Evolutionary conservation across 108 stramenopile genomes (phyloP).

Genomic region (Cyclotella choctawhatcheeana): DNA sequence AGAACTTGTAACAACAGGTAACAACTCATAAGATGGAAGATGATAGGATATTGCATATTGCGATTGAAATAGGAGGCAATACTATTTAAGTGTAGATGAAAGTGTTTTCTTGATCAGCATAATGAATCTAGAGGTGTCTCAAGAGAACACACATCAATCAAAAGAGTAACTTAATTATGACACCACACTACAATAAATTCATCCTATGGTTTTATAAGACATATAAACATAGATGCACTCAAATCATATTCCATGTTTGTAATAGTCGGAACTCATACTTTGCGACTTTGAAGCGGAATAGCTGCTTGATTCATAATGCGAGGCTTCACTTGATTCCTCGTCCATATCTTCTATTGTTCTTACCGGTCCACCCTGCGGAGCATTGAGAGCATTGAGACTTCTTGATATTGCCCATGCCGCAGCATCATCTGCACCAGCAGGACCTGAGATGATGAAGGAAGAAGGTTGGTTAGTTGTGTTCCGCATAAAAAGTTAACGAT

Average conservation of each 20-base stretch:
- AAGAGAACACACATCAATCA: no score
- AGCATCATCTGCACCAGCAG: constrained; percentile 73
- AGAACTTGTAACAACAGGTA: constrained; percentile 81
- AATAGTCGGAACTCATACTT: constrained; percentile 23
- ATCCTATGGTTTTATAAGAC: background rate
- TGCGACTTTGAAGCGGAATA: constrained; percentile 37
- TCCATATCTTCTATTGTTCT: constrained; percentile 50
- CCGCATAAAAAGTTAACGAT: background rate
- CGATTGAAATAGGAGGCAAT: no score
- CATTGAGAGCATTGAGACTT: constrained; percentile 62
- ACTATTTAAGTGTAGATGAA: no score
- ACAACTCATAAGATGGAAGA: no score
- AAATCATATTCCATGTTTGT: constrained; percentile 31
- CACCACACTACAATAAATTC: no score
- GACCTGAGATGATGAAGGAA: constrained; percentile 15
- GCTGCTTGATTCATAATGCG: constrained; percentile 49
- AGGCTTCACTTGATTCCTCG: constrained; percentile 43
- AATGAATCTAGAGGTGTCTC: no score
- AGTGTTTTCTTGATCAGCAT: no score
- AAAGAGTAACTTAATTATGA: no score
- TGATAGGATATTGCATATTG: no score
- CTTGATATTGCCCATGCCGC: constrained; percentile 89
- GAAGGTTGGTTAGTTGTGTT: background rate
- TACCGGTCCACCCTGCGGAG: constrained; percentile 23
- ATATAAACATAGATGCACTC: background rate